Percentiles rank a stretch among this genome's conserved stretches.
These are phyloP conservation scores for Castanea crenata DNA, from an alignment of 306 rosid species.

Conservation along the genomic window DNA sequence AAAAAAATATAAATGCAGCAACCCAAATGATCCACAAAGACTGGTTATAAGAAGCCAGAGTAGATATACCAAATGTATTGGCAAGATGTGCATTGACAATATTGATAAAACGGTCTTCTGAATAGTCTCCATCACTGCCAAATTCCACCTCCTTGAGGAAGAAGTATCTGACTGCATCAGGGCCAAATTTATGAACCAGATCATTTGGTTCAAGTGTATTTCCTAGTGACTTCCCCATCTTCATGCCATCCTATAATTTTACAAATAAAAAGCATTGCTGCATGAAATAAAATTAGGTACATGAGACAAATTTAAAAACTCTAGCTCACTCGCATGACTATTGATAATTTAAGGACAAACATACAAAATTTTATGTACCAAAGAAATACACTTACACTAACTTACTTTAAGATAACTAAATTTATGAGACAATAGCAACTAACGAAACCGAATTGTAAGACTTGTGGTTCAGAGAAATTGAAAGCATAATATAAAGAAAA, in stretches of 20 bases:
- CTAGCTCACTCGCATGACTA: conserved; percentile 9
- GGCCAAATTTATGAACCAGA: conserved; percentile 75
- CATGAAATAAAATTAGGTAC: conserved; percentile 57
- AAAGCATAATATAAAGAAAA: too few relatives aligned
- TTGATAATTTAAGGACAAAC: conserved; percentile 1
- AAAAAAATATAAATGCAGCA: background rate
- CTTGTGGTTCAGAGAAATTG: too few relatives aligned
- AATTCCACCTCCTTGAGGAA: conserved; percentile 93
- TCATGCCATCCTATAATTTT: conserved; percentile 94
- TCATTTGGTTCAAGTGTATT: conserved; percentile 97
- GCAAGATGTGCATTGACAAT: conserved; percentile 98
- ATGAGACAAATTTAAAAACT: conserved; percentile 40
- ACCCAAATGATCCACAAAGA: conserved; percentile 10
- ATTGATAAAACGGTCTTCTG: conserved; percentile 89
- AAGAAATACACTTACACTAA: background rate
- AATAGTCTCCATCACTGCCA: conserved; percentile 92
- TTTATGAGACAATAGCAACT: background rate
- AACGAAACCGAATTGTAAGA: background rate
- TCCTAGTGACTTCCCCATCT: conserved; percentile 96
- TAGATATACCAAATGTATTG: conserved; percentile 75
- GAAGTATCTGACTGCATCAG: conserved; percentile 95
- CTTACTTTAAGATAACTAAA: background rate
- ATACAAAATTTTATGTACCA: conserved; percentile 1
- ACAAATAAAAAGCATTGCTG: conserved; percentile 68
- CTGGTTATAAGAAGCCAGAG: conserved; percentile 11